Base-by-base conservation (phyloP, 129 eudicot genomes). In the Flaveria sonorensis region DNA sequence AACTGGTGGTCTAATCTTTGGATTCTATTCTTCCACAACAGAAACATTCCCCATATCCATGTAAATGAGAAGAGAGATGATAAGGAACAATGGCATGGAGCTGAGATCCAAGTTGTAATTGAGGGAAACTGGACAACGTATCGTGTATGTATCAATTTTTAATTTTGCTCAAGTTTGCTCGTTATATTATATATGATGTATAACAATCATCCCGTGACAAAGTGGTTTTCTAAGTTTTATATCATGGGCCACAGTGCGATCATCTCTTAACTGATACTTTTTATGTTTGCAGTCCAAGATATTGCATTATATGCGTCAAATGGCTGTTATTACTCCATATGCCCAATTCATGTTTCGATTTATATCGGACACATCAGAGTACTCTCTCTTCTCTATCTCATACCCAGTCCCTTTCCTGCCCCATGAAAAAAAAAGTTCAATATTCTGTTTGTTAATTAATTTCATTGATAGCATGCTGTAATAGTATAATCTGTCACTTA, bases 41-140 rank as follows among this genome's bases (percentile, higher is more conserved):
- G 99, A 85, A 95, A 95, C 83, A 85, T 87, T 65, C 99, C 99
- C 21, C 96, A 95, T 80, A 85, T 95, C 61, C 97, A 95, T 85
- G 80, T 95, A 51, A 97, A 95, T 72, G 97, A 95, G 70, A 95
- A 91, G 77, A 85, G 87, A 65, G 86, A 88, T 18, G 92, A 88
- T 83, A 80, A 87, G 83, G 97, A 87, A 66, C 82, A 81, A 47
- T 92, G 99, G 97, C 97, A 95, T 82, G 99, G 99, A 69, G 99
- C 99, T 83, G 96, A 95, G 86, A 92, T 95, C 70, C 99, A 92
- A 85, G 90, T 95, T 77, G 99, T 95, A 71, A 95, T 95, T 36
- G 99, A 92, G 81, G 99, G 97, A 61, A 95, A 92, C 72, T 95
- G 97, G 99, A 95, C 97, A 53, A 95, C 96, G n/a, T 95, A 95